phyloP scores from a whole-genome alignment of 106 monocot genomes.

The Phalaenopsis equestris region DNA sequence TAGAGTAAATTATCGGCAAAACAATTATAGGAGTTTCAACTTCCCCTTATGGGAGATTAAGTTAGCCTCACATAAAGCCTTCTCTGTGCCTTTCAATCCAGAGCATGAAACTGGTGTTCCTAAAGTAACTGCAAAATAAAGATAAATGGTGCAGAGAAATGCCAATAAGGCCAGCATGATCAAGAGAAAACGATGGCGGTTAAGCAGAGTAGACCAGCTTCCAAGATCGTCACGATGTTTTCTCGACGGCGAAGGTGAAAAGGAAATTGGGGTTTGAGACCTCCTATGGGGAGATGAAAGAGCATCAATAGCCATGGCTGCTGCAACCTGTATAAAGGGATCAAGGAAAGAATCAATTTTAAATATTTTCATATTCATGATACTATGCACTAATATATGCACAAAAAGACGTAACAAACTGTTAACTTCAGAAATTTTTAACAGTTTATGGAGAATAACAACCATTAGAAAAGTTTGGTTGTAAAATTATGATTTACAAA shows the following conservation, averaged over 20 bases:
- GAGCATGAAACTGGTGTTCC: slow-evolving; percentile 41
- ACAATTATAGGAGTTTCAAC: slow-evolving; percentile 45
- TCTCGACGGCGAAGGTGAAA: slow-evolving; percentile 26
- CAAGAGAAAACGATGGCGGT: slow-evolving; percentile 78
- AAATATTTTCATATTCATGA: background rate
- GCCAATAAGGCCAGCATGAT: slow-evolving; percentile 57
- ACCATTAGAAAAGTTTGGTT: too few relatives aligned
- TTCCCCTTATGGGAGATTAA: slow-evolving; percentile 38
- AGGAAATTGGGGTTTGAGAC: slow-evolving; percentile 32
- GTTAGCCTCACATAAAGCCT: slow-evolving; percentile 49
- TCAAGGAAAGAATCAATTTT: background rate
- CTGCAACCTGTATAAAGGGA: background rate
- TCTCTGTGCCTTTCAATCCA: slow-evolving; percentile 51
- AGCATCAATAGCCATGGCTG: slow-evolving; percentile 51
- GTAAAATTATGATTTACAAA: too few relatives aligned
- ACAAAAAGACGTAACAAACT: too few relatives aligned
- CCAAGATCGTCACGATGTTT: slow-evolving; percentile 47
- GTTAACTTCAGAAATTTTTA: too few relatives aligned
- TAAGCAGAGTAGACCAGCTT: slow-evolving; percentile 52
- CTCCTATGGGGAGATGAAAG: slow-evolving; percentile 75
- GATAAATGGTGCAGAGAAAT: slow-evolving; percentile 78
- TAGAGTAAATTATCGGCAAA: background rate
- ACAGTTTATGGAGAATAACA: too few relatives aligned
- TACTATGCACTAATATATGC: background rate
- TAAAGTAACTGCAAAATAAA: slow-evolving; percentile 84